Base-by-base conservation (phyloP, 148 eudicot species). In the Dianthus caryophyllus region DNA sequence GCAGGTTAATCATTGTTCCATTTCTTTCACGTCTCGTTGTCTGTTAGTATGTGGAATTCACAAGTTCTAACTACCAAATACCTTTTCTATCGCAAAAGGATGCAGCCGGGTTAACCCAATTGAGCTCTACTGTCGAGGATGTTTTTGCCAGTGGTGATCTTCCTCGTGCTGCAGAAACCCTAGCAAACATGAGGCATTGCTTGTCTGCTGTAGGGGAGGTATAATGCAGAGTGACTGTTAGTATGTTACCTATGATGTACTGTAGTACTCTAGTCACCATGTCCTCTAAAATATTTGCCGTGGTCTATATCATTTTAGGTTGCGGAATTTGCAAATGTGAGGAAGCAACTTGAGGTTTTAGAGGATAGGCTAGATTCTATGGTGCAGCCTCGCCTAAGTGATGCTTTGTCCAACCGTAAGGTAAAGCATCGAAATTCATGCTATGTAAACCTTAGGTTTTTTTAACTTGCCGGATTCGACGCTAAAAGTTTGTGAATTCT, bases 71-170 rank as follows among this genome's bases (percentile, higher is more conserved):
- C 39, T 9, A 53, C 62, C 62, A 52, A 41, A 51, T 29, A 26
- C 18, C 18, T 57, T 25, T 46, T 65, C 0, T 78, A 13, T 47
- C 62, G 53, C 69, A 66, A n/a, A 67, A 93, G 98, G 98, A 93
- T 82, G 98, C 96, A 70, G 96, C 95, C 61, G 98, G 98, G 17
- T 74, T 89, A 73, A 89, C 95, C 25, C 98, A 93, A 70, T 73
- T 93, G 77, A 89, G 98, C 76, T 87, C 91, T 15, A 93, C 98
- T 9, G 96, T 93, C 54, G 98, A 93, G 85, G 98, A 90, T 79
- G 98, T 93, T 49, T 93, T 93, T 78, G 88, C 96, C 24, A 93
- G 95, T 82, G 96, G 96, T 49, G 98, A 93, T 77, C 98, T 93
- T 72, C 92, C 96, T 31, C 87, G 87, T 24, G 98, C 96, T 73